These are phyloP conservation scores for Flaveria floridana DNA, from an alignment of 140 eudicot genomes.

Conservation along the genomic window DNA sequence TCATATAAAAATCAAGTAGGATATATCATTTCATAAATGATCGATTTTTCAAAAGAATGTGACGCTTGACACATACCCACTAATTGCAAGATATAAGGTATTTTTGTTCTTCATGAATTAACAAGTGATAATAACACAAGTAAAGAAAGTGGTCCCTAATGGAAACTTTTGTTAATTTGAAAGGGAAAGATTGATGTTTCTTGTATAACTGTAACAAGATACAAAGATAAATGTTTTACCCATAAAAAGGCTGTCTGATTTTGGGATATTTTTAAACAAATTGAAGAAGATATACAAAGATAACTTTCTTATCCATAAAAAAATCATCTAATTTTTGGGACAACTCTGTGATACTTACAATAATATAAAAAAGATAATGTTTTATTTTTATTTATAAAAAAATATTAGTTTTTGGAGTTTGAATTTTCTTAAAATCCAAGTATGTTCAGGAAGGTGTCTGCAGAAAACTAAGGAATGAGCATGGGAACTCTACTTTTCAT, in stretches of 20 bases:
- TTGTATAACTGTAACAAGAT: conserved; percentile 13
- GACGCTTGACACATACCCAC: conserved; percentile 29
- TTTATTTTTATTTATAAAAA: too few relatives aligned
- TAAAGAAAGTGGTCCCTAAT: conserved; percentile 33
- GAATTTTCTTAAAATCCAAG: neutral
- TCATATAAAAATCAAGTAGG: neutral
- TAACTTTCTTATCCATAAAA: conserved; percentile 23
- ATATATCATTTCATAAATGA: neutral
- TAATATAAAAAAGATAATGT: neutral
- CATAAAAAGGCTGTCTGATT: conserved; percentile 9
- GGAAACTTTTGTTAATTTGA: conserved; percentile 32
- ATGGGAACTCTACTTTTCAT: neutral
- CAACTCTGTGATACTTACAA: neutral
- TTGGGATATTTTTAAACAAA: conserved; percentile 21
- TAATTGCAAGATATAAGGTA: conserved; percentile 13
- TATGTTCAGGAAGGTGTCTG: conserved; percentile 2
- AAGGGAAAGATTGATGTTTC: conserved; percentile 19
- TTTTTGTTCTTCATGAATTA: conserved; percentile 16
- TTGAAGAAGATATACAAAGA: conserved; percentile 18
- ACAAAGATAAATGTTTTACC: conserved; percentile 24
- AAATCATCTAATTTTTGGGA: neutral
- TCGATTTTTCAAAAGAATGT: conserved; percentile 6
- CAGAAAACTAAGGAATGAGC: neutral
- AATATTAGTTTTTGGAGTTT: neutral
- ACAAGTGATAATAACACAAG: neutral